Evolutionary conservation across 352 stramenopile genomes (phyloP), one percentile per base, ranked within the genome.

Genomic region (Globisporangium iwayamae): DNA sequence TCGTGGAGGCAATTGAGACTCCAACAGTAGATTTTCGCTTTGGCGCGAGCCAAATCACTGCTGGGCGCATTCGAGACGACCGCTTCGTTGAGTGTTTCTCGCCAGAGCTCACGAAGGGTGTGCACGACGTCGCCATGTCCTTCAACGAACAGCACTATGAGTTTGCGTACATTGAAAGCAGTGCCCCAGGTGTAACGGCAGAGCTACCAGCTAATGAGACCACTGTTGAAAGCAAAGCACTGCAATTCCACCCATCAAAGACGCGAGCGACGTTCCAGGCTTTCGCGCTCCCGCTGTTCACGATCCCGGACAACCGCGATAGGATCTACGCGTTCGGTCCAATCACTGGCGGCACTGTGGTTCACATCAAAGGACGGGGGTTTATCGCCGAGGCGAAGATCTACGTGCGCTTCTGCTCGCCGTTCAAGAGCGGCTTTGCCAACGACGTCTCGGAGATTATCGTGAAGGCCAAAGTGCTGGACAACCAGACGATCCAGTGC

Each of bases 91-190:
- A 91, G 41, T 91, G 83, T 28, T 79, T 85, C 4, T 87, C 83
- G 0, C 83, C 83, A 0, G 77, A 83, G 56, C 65, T 91, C 13
- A 48, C 69, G 13, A 61, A 70, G 18, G 83, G 83, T 0, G 39
- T 71, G 2, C 72, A 91, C 47, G 65, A 57, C 16, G 63, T 91
- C 30, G 72, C 73, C 1, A 65, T 91, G 20, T 90, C 78, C 2
- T 91, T 90, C 28, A 85, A 91, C 36, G 79, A 86, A 25, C 83
- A 91, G 53, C 75, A 87, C 46, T 91, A 79, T 41, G 75, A 89
- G n/a, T 53, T 67, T 25, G 61, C 58, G 51, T 57, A 60, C 64
- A 38, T 62, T 56, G 62, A 69, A 50, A 6, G 1, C 11, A 52
- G 53, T 10, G 36, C 45, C 3, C 43, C 55, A 7, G 34, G 38